Base-by-base conservation (phyloP, 1,139 yeast species). In the Blastobotrys proliferans region DNA sequence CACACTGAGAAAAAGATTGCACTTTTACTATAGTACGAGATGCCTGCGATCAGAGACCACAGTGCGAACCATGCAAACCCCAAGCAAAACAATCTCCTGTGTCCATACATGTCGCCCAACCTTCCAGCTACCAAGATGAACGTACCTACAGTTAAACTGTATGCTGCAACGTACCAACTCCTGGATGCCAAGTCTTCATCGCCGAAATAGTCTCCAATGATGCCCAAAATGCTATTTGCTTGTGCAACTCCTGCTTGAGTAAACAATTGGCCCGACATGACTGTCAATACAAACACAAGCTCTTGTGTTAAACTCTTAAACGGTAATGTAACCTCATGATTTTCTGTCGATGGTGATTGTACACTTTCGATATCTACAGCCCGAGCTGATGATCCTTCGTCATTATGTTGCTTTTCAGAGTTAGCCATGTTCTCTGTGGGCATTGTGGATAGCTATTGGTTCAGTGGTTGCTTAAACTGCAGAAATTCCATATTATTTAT, bases 21-120 rank as follows among this genome's bases (percentile, higher is more conserved):
- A 1, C 70, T 62, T 5, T 56, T 53, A 6, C 75, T 59, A 53
- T 71, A 78, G 2, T 59, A 67, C 11, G 78, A 56, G 37, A 79
- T 62, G 0, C 86, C 86, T 3, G 71, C 63, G 3, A 77, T 51
- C 34, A 79, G 51, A 3, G 80, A 69, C 71, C 77, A 73, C 1
- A 79, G 34, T 0, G 73, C 64, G 29, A 69, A 63, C 73, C 79
- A 70, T 1, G 59, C 37, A 48, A 68, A 77, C 0, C 84, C 83
- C 4, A 67, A 43, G 1, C 77, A 43, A 52, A 69, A 73, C 45
- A 77, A 52, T 29, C 46, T 56, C 51, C 77, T 77, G 53, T 78
- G 77, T 3, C 86, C 87, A 52, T 67, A 70, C 51, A 77, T 59
- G 55, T 81, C 86, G n/a, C 86, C 86, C 18, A 79, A 54, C 38